Evolutionary conservation across 305 asterid genomes (phyloP), one percentile per base, ranked within the genome.

Genomic region (Fraxinus paxiana): DNA sequence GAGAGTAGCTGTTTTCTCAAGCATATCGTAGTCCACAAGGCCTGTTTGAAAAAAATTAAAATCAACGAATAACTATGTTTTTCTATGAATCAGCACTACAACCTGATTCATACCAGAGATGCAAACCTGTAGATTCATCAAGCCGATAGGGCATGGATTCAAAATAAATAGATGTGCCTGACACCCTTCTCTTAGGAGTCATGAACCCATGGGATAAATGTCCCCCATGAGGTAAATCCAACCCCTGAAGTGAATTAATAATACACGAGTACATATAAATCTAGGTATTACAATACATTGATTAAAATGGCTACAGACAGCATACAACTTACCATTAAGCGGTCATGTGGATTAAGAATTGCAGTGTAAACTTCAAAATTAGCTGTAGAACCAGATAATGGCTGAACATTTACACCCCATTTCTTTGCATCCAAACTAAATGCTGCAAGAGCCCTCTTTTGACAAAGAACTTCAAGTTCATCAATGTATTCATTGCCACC

Each of bases 361-460:
- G 97, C 97, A 2, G 97, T 92, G 85, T 93, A 92, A 37, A 92
- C 97, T 81, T 86, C 95, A 75, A 93, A 93, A 87, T 93, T 93
- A 63, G 97, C 97, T 43, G 97, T 95, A 73, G 97, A 92, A 81
- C 97, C 97, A 41, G 97, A 93, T 75, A 92, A 82, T 76, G 97
- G 97, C 82, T 93, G 97, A 63, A 93, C 97, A 77, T 92, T 93
- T 34, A 93, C 99, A 38, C 99, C 97, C 99, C 99, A 96, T 74
- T 90, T 82, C 26, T 83, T 85, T 77, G 82, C 89, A 85, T 96
- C 99, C 87, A 91, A 81, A 79, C 90, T 86, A 90, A 95, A 95
- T 73, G 99, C 97, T 31, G 90, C 91, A 67, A 93, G 91, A 76
- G 99, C 98, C 80, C 99, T 91, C 90, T 87, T 84, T 90, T 95